Base-by-base conservation (phyloP, 805 yeast species). In the Candida odintsovae region DNA sequence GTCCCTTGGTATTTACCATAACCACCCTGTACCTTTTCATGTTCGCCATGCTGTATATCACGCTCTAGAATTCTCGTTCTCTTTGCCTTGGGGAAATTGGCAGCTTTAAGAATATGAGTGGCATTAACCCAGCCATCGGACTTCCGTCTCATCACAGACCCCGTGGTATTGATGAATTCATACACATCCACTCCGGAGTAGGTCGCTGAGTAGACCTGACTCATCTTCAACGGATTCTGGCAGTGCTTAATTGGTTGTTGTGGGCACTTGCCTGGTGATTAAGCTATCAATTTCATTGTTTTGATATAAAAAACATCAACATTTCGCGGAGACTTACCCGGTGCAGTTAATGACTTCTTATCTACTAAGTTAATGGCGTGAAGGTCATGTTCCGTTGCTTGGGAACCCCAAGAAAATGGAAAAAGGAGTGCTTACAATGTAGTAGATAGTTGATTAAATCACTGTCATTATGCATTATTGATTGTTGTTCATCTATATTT, bases 1-100 rank as follows among this genome's bases (percentile, higher is more conserved):
- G 97, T 90, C 16, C 97, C 97, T 65, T 92, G 98, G 65, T 90
- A 92, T 61, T 90, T 83, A 45, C 98, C 98, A 63, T 90, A 90
- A 3, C 98, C 98, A 51, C 98, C 98, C 65, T 90, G 98, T 20
- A 90, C 89, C 64, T 92, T 92, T 59, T 90, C 97, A 63, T 90
- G 97, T 18, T 73, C 67, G 6, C 95, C 96, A 38, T 76, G 77
- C 61, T 92, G 97, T n/a, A 92, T 96, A 52, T 90, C 97, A 58
- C 85, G 81, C 63, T 90, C 98, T 56, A 90, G 74, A 51, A 90
- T 89, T 57, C 95, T 83, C 18, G 97, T 90, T 54, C 98, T 71
- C 64, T 86, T 89, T 1, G 97, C 96, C 66, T 90, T 90, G 50
- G 97, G 95, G 64, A 90, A 90, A 62, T 86, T 83, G 41, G 97